A percentile compares a stretch with the other conserved stretches of the same genome.
Evolutionary conservation across 2,329 filamentous ascomycete genomes (phyloP).

Genomic region (Botrytis fragariae): DNA sequence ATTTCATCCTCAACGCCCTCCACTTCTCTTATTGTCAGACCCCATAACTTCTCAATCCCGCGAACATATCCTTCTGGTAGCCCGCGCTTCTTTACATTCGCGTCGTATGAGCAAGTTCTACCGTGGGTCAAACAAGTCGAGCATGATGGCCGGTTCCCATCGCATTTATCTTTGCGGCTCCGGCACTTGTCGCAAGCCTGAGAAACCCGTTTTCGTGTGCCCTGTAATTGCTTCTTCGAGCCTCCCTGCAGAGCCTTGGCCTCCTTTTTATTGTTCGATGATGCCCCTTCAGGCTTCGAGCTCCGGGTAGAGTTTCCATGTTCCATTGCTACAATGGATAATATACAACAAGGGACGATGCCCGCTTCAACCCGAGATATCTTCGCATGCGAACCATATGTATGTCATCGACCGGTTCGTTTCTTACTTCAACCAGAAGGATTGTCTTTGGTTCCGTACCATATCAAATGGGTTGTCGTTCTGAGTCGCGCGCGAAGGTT

Average conservation of each 20-base stretch:
- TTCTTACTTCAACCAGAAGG: not conserved
- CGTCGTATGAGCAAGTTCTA: constrained; percentile 61
- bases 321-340: constrained; percentile 21
- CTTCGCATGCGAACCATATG: constrained; percentile 11
- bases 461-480: not conserved
- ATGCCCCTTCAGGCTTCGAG: not conserved
- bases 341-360: constrained; percentile 9
- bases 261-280: constrained; percentile 23
- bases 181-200: constrained; percentile 55
- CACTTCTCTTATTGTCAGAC: constrained; percentile 51
- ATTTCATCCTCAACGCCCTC: constrained; percentile 49
- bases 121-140: constrained; percentile 55
- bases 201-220: constrained; percentile 43
- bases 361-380: constrained; percentile 11
- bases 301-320: constrained; percentile 4
- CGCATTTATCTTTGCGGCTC: constrained; percentile 57
- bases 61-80: constrained; percentile 76
- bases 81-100: constrained; percentile 72
- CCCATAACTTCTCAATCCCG: constrained; percentile 62
- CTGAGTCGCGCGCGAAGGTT: not conserved
- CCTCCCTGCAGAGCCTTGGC: not conserved
- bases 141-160: constrained; percentile 60
- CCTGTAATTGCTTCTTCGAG: constrained; percentile 26
- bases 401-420: not conserved
- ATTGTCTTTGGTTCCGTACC: not conserved